Evolutionary conservation across 768 basidiomycete genomes (phyloP).

Genomic region (Agrocybe praecox): DNA sequence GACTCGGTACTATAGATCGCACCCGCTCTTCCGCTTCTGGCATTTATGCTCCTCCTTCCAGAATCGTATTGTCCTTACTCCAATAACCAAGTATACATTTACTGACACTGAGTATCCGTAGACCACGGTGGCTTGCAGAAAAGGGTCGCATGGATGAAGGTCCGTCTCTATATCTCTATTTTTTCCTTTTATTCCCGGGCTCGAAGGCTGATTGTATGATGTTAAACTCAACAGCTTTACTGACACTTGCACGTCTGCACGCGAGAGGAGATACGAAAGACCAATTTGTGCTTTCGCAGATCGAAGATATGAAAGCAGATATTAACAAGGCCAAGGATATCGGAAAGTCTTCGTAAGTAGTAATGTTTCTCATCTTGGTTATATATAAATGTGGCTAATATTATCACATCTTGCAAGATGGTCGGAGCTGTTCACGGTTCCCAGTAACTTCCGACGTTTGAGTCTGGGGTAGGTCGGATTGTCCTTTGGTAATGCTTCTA

Average conservation of each 20-base stretch:
- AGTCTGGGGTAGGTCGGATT: slow-evolving; percentile 36
- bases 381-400: not conserved
- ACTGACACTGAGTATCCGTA: not conserved
- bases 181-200: not conserved
- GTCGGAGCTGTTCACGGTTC: slow-evolving; percentile 39
- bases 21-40: slow-evolving; percentile 49
- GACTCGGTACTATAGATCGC: slow-evolving; percentile 28
- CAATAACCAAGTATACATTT: not conserved
- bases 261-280: slow-evolving; percentile 50
- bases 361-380: not conserved
- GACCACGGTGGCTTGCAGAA: slow-evolving; percentile 56
- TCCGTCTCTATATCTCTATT: not conserved
- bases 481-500: slow-evolving; percentile 6
- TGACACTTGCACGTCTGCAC: slow-evolving; percentile 53
- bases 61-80: slow-evolving; percentile 37
- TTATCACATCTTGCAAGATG: slow-evolving; percentile 23
- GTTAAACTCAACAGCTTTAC: slow-evolving; percentile 29
- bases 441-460: slow-evolving; percentile 49
- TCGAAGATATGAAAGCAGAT: slow-evolving; percentile 45
- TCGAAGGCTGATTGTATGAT: no score
- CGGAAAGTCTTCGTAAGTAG: slow-evolving; percentile 39
- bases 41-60: slow-evolving; percentile 52
- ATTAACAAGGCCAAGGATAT: slow-evolving; percentile 34
- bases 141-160: slow-evolving; percentile 52
- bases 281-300: slow-evolving; percentile 46